Conservation (phyloP, 1,284 basidiomycete species). For the Tilletia walkeri region DNA sequence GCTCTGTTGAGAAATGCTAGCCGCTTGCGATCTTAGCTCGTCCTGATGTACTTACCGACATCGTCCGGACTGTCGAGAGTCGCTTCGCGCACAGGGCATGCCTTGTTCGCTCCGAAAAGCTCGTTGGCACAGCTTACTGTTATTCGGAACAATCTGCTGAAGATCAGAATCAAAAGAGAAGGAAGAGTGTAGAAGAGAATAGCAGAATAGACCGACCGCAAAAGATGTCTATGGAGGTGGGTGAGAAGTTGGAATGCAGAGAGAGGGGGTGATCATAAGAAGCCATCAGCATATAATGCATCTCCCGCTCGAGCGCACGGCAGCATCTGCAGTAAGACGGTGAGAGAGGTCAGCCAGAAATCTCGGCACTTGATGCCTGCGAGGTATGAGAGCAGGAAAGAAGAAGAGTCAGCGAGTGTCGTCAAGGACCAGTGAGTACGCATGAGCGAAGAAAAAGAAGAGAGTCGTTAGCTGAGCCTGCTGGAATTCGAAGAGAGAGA, state of each 20-base stretch:
- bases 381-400: background rate
- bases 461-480: background rate
- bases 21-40: background rate
- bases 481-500: background rate
- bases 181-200: background rate
- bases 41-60: conserved; percentile 12
- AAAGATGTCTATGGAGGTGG: conserved; percentile 28
- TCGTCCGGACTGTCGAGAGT: conserved; percentile 25
- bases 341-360: conserved; percentile 17
- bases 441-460: background rate
- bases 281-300: background rate
- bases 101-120: conserved; percentile 29
- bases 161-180: no score
- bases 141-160: background rate
- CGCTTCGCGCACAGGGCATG: conserved; percentile 36
- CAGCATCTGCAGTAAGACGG: conserved; percentile 17
- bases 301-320: background rate
- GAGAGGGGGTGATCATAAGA: background rate
- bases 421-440: no score
- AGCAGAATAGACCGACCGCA: conserved; percentile 23
- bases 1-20: conserved; percentile 11
- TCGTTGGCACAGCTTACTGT: conserved; percentile 28
- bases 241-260: background rate
- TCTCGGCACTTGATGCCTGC: conserved; percentile 13
- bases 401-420: background rate